Evolutionary conservation across 257 asterid species (phyloP), one percentile per base, ranked within the genome.

Genomic region (Henckelia pumila): DNA sequence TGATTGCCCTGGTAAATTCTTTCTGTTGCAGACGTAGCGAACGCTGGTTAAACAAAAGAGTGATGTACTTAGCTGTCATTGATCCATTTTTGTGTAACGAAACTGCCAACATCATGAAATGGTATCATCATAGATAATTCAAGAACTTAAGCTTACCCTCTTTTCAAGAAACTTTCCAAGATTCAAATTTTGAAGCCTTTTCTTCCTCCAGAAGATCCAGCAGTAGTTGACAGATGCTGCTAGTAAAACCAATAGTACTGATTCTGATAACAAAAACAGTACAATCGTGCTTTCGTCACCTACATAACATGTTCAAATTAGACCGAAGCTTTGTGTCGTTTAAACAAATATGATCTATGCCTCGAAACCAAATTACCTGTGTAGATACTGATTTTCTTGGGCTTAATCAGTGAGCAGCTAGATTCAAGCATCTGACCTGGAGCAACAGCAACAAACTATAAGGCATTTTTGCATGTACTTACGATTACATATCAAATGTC

Each of bases 81-180:
- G 4, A 21, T 4, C 50, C 8, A 30, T 32, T 20, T 47, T 33
- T 4, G 2, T 16, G 7, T 33, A 4, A 19, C 26, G 13, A 61
- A 61, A 33, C 28, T 33, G 8, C 24, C 25, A 14, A 0, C 32
- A 28, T 20, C 49, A 32, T 70, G 57, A 26, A 57, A 61, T 26
- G 29, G 13, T 28, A 3, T 8, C 1, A 8, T 35, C 6, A 33
- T 29, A 26, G 40, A 59, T 55, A 35, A 58, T 25, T 65, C 14
- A 64, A 58, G 35, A 26, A 25, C 14, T 56, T 65, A 22, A 21
- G 59, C 95, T 81, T 81, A 88, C 97, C 81, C 99, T 84, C 81
- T 88, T 94, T 32, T 90, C 95, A 8, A 94, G 90, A 70, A 94
- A 94, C 76, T 80, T 81, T 24, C 92, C 91, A 3, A 91, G 91